phyloP scores from a whole-genome alignment of 2,329 filamentous ascomycete species.

The Alternaria consortialis region DNA sequence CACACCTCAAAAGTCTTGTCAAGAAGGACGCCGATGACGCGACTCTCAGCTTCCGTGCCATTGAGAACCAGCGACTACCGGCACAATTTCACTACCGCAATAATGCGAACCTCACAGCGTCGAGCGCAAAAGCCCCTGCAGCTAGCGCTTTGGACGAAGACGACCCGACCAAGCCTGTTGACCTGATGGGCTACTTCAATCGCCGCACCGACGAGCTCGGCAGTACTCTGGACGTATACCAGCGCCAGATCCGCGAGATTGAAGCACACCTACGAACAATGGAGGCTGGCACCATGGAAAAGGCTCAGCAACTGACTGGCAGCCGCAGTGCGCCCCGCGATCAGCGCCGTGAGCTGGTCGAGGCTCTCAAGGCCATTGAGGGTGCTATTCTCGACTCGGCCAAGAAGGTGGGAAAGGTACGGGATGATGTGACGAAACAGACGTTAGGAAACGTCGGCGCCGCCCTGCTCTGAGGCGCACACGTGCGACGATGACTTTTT shows the following conservation, averaged over 20 bases:
- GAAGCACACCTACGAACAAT: slow-evolving; percentile 60
- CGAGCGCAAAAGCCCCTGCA: slow-evolving; percentile 37
- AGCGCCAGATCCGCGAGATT: slow-evolving; percentile 57
- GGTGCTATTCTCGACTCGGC: slow-evolving; percentile 60
- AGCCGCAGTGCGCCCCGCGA: slow-evolving; percentile 47
- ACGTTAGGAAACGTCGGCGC: slow-evolving; percentile 48
- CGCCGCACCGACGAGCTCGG: slow-evolving; percentile 53
- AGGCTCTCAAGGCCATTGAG: slow-evolving; percentile 59
- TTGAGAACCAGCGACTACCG: slow-evolving; percentile 78
- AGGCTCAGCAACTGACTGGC: slow-evolving; percentile 54
- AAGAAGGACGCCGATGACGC: slow-evolving; percentile 75
- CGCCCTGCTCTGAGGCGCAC: slow-evolving; percentile 32
- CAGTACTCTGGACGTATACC: slow-evolving; percentile 52
- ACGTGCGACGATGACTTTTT: not conserved
- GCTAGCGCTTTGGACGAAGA: slow-evolving; percentile 50
- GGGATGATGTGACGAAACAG: slow-evolving; percentile 59
- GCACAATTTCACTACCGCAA: slow-evolving; percentile 65
- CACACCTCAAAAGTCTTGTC: slow-evolving; percentile 64
- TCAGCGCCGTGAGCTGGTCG: slow-evolving; percentile 56
- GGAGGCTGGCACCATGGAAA: slow-evolving; percentile 55
- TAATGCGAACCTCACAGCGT: slow-evolving; percentile 51
- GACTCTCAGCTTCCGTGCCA: slow-evolving; percentile 74
- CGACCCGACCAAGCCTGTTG: slow-evolving; percentile 49
- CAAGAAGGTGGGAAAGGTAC: slow-evolving; percentile 56
- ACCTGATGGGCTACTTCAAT: slow-evolving; percentile 59